Base-by-base conservation (phyloP, 1,284 basidiomycete species). In the Irpex rosettiformis region DNA sequence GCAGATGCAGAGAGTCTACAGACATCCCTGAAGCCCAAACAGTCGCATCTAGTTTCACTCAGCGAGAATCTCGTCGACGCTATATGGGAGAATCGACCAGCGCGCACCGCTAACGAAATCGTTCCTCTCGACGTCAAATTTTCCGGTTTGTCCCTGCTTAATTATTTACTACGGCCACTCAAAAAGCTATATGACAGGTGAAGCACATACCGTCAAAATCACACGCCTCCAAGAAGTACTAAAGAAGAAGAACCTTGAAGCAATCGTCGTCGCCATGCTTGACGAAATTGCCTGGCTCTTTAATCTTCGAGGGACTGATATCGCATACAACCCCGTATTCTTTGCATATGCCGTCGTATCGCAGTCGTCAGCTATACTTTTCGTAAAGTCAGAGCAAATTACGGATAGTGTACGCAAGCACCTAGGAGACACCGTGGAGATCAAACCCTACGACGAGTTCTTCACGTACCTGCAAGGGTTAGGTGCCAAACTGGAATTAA, bases 241-340 rank as follows among this genome's bases (percentile, higher is more conserved):
- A 55, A 67, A 68, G 57, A 86, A 86, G 75, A 82, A 84, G 64
- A 83, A 89, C 13, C 80, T 81, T 1, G 80, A 82, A 30, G 89
- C 88, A 1, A 74, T 91, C 42, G 86, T 95, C 3, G 81, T 96
- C 7, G 89, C 80, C 22, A 85, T 88, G 77, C 82, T 98, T 6
- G 94, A 96, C 70, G 94, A 96, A 69, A 84, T 94, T 49, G 93
- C 93, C 0, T 95, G 96, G 96, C 71, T 97, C 28, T 94, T 98
- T 76, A 98, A 98, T 73, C 78, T 99, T 47, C 87, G 96, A 61
- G 95, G 96, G 1, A 85, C 86, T 1, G 96, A 98, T 71, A 96
- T 98, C 62, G 88, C 89, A 40, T 98, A 84, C 76, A 98, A 97
- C 69, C 94, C 94, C 87, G 96, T 99, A 22, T 98, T 99, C 78